Conservation (phyloP, 202 grass and related monocot species). For the Digitaria exilis region DNA sequence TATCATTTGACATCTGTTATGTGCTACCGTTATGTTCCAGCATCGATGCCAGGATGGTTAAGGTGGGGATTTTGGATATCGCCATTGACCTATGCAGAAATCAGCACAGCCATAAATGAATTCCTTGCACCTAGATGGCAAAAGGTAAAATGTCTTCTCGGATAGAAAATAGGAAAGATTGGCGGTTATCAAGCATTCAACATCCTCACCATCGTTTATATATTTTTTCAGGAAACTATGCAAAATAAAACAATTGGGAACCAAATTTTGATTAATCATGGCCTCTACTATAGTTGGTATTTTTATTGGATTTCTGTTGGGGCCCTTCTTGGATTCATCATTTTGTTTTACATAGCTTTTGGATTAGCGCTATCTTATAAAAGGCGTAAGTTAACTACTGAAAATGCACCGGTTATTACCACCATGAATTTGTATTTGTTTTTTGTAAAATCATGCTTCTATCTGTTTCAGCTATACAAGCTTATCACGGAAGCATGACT, state of each 20-base stretch:
- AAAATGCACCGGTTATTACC: not conserved
- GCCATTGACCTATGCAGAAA: conserved; percentile 47
- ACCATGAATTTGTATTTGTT: not conserved
- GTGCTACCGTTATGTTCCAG: conserved; percentile 33
- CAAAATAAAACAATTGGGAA: conserved; percentile 56
- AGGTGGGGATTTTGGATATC: conserved; percentile 53
- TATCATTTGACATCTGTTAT: not conserved
- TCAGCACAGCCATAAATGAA: conserved; percentile 40
- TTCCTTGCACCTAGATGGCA: conserved; percentile 53
- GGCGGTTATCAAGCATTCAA: not conserved
- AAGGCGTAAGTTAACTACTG: conserved; percentile 47
- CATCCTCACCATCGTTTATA: not conserved
- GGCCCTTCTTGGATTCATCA: conserved; percentile 53
- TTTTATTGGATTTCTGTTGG: conserved; percentile 79
- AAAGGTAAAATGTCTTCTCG: conserved; percentile 35
- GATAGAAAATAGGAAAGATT: not conserved
- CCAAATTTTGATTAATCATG: conserved; percentile 50
- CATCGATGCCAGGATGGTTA: conserved; percentile 53
- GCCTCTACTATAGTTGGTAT: conserved; percentile 55
- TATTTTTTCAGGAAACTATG: conserved; percentile 25
- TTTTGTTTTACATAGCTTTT: conserved; percentile 63
- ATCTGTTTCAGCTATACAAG: conserved; percentile 29
- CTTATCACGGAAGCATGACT: conserved; percentile 40
- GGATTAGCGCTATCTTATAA: conserved; percentile 61
- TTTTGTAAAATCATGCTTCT: not conserved